Evolutionary conservation across 2,329 filamentous ascomycete species (phyloP), one percentile per base, ranked within the genome.

Genomic region (Ophiostoma populinum): DNA sequence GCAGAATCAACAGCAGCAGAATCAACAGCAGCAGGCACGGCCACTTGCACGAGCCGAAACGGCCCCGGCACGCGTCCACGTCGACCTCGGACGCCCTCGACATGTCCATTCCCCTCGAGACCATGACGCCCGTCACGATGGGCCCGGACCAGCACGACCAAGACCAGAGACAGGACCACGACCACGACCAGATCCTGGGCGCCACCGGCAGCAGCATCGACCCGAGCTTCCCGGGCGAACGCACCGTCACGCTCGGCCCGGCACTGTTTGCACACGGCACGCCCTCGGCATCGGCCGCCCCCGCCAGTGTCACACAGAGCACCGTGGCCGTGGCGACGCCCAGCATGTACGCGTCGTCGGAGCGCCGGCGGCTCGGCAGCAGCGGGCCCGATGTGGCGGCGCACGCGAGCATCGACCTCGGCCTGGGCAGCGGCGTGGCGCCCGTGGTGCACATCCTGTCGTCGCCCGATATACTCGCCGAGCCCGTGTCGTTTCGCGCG

Each of bases 51-150:
- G 27, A 18, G 8, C 32, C 13, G 24, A 33, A 37, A 37, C 35
- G 20, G 36, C 41, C 1, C 38, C 39, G 12, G 42, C 24, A 18
- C 21, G 22, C 21, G 12, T 38, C 6, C 26, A 42, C 10, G 31
- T 32, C 20, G 31, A 42, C 16, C 45, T 39, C 4, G 25, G 25
- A 15, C 10, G 26, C 18, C n/a, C 19, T 26, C 45, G 42, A 40
- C 24, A 40, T 43, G 49, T 52, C 36, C 46, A 61, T 24, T 46
- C 49, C 18, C 44, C 54, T 38, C 1, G 52, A 48, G 6, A 45
- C 47, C 2, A 41, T 59, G 28, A 55, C 55, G 2, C 47, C 53
- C 3, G 54, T 55, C 30, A 55, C 60, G 37, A 55, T 51, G 43
- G 40, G 48, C 36, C 46, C 58, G 29, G 60, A 60, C 32, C 42